Conservation (phyloP, 805 yeast genomes). For the Wickerhamomyces tratensis region DNA sequence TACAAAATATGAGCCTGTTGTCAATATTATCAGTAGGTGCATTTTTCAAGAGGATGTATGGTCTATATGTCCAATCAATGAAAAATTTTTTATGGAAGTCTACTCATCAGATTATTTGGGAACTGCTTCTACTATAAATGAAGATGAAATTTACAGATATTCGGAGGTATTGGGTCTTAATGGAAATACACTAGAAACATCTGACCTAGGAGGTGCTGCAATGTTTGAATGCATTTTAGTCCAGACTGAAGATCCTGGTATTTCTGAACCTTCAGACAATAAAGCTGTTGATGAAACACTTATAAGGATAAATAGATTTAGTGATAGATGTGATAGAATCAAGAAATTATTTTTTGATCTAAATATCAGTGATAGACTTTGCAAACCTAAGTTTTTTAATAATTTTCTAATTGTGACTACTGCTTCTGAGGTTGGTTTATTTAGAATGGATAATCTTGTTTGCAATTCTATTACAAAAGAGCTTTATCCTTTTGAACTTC, state of each 20-base stretch:
- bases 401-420: conserved; percentile 35
- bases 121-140: conserved; percentile 23
- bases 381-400: not conserved
- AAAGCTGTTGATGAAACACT: not conserved
- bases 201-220: conserved; percentile 30
- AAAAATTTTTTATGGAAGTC: conserved; percentile 38
- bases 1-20: conserved; percentile 3
- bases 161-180: conserved; percentile 29
- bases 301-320: conserved; percentile 9
- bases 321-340: conserved; percentile 16
- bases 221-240: conserved; percentile 18
- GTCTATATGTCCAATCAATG: conserved; percentile 35
- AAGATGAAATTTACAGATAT: conserved; percentile 25
- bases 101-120: conserved; percentile 36
- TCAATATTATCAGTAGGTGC: conserved; percentile 23
- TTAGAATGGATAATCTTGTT: conserved; percentile 32
- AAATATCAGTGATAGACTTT: no score
- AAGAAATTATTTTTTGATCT: conserved; percentile 15
- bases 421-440: conserved; percentile 31
- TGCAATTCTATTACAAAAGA: conserved; percentile 37
- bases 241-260: no score
- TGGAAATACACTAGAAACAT: conserved; percentile 29
- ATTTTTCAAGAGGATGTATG: conserved; percentile 41
- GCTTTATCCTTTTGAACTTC: conserved; percentile 26
- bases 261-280: not conserved